Evolutionary conservation across 139 green algal genomes (phyloP).

Genomic region (Volvox reticuliferus): DNA sequence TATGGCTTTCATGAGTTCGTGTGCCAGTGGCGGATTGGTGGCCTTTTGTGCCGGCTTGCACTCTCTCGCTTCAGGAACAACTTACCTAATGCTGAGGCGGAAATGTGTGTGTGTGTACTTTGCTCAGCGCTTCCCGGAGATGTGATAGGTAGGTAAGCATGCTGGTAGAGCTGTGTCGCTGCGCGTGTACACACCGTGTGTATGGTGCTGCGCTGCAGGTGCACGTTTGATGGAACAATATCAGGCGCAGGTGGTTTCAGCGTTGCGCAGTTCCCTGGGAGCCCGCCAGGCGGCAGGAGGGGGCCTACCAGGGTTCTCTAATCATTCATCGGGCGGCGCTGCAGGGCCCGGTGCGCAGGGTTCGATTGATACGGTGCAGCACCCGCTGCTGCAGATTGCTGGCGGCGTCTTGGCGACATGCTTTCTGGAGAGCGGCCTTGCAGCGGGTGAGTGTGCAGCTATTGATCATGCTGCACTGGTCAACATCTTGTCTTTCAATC

Average conservation of each 20-base stretch:
- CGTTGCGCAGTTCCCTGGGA: constrained; percentile 65
- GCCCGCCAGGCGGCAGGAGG: constrained; percentile 17
- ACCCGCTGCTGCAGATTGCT: constrained; percentile 65
- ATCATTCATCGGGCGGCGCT: too few species aligned
- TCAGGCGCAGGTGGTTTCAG: constrained; percentile 85
- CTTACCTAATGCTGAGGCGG: too few species aligned
- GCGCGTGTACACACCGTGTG: too few species aligned
- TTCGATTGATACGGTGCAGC: constrained; percentile 18
- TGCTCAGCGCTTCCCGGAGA: too few species aligned
- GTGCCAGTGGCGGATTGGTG: too few species aligned
- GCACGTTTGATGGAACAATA: constrained; percentile 83
- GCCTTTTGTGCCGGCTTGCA: too few species aligned
- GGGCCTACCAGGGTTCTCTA: neutral
- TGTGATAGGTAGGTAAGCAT: too few species aligned
- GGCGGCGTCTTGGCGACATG: constrained; percentile 74
- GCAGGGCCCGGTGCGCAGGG: neutral
- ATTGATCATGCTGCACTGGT: neutral
- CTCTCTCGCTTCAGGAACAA: too few species aligned
- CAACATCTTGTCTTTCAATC: neutral
- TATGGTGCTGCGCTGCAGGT: constrained; percentile 21
- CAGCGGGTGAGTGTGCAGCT: constrained; percentile 42
- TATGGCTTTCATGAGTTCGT: too few species aligned
- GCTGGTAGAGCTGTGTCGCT: too few species aligned
- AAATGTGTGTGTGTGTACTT: too few species aligned
- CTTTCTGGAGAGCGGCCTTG: constrained; percentile 77